Evolutionary conservation across 306 rosid genomes (phyloP).

Genomic region (Dryas drummondii): DNA sequence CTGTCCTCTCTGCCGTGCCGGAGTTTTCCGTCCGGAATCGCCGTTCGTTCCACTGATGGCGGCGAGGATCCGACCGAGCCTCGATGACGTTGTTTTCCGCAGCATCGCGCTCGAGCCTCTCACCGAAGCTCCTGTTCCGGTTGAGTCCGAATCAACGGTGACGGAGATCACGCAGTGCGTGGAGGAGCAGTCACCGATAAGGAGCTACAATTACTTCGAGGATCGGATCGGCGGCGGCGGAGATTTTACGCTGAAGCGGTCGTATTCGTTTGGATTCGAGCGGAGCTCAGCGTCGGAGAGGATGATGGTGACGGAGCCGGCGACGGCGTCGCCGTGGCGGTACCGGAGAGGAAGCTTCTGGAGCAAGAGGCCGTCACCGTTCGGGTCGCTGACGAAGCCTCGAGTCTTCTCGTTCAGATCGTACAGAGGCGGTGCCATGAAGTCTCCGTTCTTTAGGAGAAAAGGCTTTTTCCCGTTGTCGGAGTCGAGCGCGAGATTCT

Average conservation of each 20-base stretch:
- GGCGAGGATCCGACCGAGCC: constrained; percentile 73
- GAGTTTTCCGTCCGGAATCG: constrained; percentile 65
- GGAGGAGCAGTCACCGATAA: constrained; percentile 55
- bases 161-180: constrained; percentile 67
- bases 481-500: constrained; percentile 81
- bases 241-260: constrained; percentile 72
- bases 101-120: constrained; percentile 51
- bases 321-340: constrained; percentile 52
- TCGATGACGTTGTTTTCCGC: constrained; percentile 61
- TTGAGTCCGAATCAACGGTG: constrained; percentile 8
- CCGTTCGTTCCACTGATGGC: constrained; percentile 91
- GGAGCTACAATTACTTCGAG: constrained; percentile 33
- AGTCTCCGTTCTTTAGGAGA: constrained; percentile 80
- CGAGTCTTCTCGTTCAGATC: constrained; percentile 88
- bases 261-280: constrained; percentile 90
- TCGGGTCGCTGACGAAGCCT: constrained; percentile 72
- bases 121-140: constrained; percentile 26
- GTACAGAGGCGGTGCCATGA: constrained; percentile 78
- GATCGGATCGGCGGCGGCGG: constrained; percentile 46
- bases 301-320: constrained; percentile 42
- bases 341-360: constrained; percentile 57
- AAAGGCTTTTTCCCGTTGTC: constrained; percentile 74
- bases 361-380: constrained; percentile 79
- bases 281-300: constrained; percentile 68
- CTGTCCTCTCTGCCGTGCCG: constrained; percentile 96